Evolutionary conservation across 352 stramenopile genomes (phyloP).

Genomic region (Phytopythium sindhum): DNA sequence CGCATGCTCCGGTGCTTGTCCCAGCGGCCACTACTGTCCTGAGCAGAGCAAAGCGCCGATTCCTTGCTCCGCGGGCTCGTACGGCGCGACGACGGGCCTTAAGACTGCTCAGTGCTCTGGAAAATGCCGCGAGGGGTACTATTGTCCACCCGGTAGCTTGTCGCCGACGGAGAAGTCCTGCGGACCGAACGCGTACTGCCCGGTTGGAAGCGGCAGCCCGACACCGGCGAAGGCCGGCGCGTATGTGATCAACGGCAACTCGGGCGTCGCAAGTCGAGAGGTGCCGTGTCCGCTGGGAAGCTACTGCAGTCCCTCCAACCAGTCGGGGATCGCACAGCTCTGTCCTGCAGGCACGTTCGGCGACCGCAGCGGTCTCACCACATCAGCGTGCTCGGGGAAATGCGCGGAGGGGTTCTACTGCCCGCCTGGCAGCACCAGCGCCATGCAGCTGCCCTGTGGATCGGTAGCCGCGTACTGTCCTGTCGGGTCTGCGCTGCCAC

Average conservation of each 20-base stretch:
- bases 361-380: slow-evolving; percentile 29
- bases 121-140: slow-evolving; percentile 55
- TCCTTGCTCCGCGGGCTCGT: slow-evolving; percentile 51
- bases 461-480: slow-evolving; percentile 42
- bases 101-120: slow-evolving; percentile 48
- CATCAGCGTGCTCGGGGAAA: slow-evolving; percentile 36
- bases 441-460: slow-evolving; percentile 37
- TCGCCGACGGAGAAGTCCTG: slow-evolving; percentile 37
- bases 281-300: slow-evolving; percentile 33
- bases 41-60: slow-evolving; percentile 18
- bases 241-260: slow-evolving; percentile 38
- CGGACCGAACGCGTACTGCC: slow-evolving; percentile 26
- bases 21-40: slow-evolving; percentile 62
- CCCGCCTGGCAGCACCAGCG: slow-evolving; percentile 33
- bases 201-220: slow-evolving; percentile 22
- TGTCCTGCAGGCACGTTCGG: slow-evolving; percentile 72
- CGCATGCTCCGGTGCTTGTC: slow-evolving; percentile 44
- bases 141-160: slow-evolving; percentile 49
- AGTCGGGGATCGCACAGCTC: slow-evolving; percentile 19
- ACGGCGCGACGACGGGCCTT: slow-evolving; percentile 40
- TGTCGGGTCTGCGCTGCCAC: slow-evolving; percentile 33
- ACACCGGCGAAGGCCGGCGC: slow-evolving; percentile 13
- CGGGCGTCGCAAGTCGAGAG: slow-evolving; percentile 8
- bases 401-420: slow-evolving; percentile 66
- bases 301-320: slow-evolving; percentile 44